Evolutionary conservation across 345 rosid species (phyloP).

Genomic region (Boechera retrofracta): DNA sequence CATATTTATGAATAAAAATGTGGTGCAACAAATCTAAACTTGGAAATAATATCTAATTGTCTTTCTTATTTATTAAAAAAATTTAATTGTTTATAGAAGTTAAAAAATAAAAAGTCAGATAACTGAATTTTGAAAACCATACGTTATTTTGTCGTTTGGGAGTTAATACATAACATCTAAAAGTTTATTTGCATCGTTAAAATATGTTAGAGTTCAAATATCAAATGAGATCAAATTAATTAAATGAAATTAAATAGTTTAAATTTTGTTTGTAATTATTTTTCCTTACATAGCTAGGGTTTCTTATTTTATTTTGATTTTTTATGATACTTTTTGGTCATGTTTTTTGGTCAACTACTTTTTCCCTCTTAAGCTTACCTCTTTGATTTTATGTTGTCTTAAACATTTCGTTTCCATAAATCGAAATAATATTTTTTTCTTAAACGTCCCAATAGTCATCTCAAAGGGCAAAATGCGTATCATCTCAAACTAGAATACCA

Average conservation of each 20-base stretch:
- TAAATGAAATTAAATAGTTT: neutral
- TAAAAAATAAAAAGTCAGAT: no score
- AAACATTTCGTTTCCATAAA: slow-evolving; percentile 4
- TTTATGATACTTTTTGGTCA: neutral
- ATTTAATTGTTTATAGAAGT: no score
- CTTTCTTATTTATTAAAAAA: no score
- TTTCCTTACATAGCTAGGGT: neutral
- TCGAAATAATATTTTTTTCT: neutral
- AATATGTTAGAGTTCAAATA: neutral
- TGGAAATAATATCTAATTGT: neutral
- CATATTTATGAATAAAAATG: no score
- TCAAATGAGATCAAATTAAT: neutral
- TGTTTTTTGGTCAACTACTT: slow-evolving; percentile 18
- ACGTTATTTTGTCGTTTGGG: neutral
- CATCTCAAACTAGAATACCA: slow-evolving; percentile 9
- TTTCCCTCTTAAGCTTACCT: neutral
- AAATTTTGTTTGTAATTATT: neutral
- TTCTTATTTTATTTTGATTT: neutral
- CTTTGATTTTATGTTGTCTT: slow-evolving; percentile 6
- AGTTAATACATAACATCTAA: neutral
- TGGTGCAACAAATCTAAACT: neutral
- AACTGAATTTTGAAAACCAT: neutral
- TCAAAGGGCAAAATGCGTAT: slow-evolving; percentile 31
- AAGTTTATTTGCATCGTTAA: neutral
- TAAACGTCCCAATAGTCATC: slow-evolving; percentile 33